A percentile compares a stretch with the other conserved stretches of the same genome.
phyloP scores from a whole-genome alignment of 768 basidiomycete genomes.

The Lactarius deliciosus region DNA sequence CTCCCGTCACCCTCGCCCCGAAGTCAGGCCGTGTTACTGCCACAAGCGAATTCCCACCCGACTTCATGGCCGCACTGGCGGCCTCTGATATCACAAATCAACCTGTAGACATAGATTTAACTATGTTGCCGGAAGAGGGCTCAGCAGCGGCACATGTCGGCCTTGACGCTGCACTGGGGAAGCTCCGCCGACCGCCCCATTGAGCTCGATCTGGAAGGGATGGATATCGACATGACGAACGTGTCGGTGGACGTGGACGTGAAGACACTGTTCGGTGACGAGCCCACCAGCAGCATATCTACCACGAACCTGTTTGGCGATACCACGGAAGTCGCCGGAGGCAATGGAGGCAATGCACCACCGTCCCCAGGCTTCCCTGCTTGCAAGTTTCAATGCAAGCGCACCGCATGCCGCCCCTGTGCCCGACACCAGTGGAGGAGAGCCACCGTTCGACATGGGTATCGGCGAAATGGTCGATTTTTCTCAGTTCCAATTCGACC shows the following conservation, averaged over 20 bases:
- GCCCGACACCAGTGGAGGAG: constrained; percentile 25
- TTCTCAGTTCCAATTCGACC: constrained; percentile 14
- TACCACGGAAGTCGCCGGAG: constrained; percentile 16
- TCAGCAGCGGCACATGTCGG: constrained; percentile 36
- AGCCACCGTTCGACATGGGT: constrained; percentile 47
- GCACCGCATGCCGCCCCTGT: constrained; percentile 23
- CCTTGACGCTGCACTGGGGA: constrained; percentile 47
- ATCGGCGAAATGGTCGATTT: constrained; percentile 27
- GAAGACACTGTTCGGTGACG: constrained; percentile 50
- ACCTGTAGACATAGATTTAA: constrained; percentile 59
- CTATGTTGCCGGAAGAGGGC: constrained; percentile 32
- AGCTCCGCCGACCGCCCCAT: constrained; percentile 79
- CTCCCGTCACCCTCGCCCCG: constrained; percentile 80
- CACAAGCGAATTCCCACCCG: constrained; percentile 52
- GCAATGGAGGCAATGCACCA: constrained; percentile 20
- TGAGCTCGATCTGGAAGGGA: constrained; percentile 75
- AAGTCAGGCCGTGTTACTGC: constrained; percentile 58
- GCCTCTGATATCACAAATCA: constrained; percentile 40
- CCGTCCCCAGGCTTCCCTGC: constrained; percentile 33
- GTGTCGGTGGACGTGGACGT: constrained; percentile 35
- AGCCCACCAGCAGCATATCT: constrained; percentile 33
- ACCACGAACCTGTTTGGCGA: constrained; percentile 32
- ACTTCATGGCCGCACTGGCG: constrained; percentile 58
- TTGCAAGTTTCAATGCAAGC: constrained; percentile 18
- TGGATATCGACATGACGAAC: constrained; percentile 54